A percentile compares a stretch with the other conserved stretches of the same genome.
Conservation (phyloP, 2,329 filamentous ascomycete genomes). For the Westerdykella ornata region DNA sequence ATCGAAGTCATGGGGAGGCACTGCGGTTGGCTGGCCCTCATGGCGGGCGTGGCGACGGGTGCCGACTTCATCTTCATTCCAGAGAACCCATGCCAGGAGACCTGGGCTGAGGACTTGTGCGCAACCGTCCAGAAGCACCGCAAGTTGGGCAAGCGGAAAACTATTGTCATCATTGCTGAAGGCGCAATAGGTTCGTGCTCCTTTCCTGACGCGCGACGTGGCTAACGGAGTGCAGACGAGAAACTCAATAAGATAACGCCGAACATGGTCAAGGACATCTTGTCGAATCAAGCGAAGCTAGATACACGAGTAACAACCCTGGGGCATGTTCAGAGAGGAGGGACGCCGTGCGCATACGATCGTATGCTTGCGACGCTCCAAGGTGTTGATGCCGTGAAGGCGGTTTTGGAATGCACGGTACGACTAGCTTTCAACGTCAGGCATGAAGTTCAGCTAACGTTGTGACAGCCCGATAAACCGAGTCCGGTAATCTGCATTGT, state of each 20-base stretch:
- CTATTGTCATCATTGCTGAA: constrained; percentile 95
- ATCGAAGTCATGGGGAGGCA: constrained; percentile 95
- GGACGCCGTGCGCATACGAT: constrained; percentile 87
- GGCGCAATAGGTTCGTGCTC: constrained; percentile 52
- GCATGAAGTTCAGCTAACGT: constrained; percentile 80
- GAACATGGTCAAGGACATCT: constrained; percentile 74
- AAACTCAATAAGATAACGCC: constrained; percentile 78
- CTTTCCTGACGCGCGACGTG: no score
- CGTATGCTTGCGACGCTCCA: constrained; percentile 88
- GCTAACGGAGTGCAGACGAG: constrained; percentile 30
- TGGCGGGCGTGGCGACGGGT: constrained; percentile 90
- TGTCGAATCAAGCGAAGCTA: constrained; percentile 72
- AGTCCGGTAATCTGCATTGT: constrained; percentile 94
- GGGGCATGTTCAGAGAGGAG: constrained; percentile 95
- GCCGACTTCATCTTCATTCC: constrained; percentile 97
- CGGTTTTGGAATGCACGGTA: constrained; percentile 65
- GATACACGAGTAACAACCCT: constrained; percentile 93
- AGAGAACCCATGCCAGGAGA: constrained; percentile 78
- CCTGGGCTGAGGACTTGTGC: constrained; percentile 69
- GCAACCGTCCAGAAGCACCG: constrained; percentile 59
- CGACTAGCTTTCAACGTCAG: constrained; percentile 67
- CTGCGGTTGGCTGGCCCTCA: constrained; percentile 94
- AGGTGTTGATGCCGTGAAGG: constrained; percentile 88
- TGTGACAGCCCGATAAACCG: constrained; percentile 69
- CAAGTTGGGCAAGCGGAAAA: constrained; percentile 85